These are phyloP conservation scores for Colletotrichum agaves DNA, from an alignment of 2,329 filamentous ascomycete species.

Conservation along the genomic window DNA sequence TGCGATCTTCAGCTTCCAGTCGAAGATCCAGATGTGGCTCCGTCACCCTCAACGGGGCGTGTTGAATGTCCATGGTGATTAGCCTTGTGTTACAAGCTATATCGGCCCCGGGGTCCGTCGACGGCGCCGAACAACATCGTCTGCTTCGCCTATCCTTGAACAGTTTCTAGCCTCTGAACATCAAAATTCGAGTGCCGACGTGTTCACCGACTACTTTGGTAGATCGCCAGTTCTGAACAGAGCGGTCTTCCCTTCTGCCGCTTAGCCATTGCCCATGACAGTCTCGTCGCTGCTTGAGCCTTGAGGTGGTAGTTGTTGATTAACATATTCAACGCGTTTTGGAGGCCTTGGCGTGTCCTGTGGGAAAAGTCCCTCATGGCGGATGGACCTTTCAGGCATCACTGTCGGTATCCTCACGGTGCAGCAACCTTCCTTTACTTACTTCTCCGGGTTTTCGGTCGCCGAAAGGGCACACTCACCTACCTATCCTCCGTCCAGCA, in stretches of 20 bases:
- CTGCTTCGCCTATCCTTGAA: slow-evolving; percentile 15
- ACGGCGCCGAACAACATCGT: slow-evolving; percentile 8
- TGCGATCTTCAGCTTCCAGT: slow-evolving; percentile 34
- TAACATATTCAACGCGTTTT: background rate
- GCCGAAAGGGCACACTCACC: background rate
- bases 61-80: slow-evolving; percentile 26
- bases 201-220: slow-evolving; percentile 4
- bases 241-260: background rate
- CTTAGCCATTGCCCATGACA: slow-evolving; percentile 3
- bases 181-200: slow-evolving; percentile 22
- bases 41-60: slow-evolving; percentile 11
- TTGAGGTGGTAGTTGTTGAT: background rate
- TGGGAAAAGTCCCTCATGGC: background rate
- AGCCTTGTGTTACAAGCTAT: slow-evolving; percentile 23
- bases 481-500: background rate
- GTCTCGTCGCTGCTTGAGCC: background rate
- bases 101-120: background rate
- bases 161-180: slow-evolving; percentile 19
- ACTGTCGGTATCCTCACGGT: background rate
- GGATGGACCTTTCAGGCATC: background rate
- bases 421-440: slow-evolving; percentile 23
- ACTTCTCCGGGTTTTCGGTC: slow-evolving; percentile 14
- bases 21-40: slow-evolving; percentile 35
- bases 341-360: background rate
- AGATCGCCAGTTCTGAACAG: slow-evolving; percentile 7